Evolutionary conservation across 2,329 filamentous ascomycete species (phyloP).

Genomic region (Verticillium alfalfae): DNA sequence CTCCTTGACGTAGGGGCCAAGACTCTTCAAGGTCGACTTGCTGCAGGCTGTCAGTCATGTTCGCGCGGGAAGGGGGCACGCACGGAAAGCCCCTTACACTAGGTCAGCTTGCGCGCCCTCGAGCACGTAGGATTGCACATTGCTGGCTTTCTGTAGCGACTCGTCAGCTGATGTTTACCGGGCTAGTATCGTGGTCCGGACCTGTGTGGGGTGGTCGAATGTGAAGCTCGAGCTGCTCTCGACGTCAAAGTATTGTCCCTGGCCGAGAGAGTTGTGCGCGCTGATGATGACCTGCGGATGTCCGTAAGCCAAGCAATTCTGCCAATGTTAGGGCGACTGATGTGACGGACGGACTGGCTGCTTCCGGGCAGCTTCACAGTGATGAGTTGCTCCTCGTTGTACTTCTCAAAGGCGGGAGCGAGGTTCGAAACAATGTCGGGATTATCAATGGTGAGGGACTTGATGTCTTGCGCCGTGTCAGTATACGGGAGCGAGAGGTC

Average conservation of each 20-base stretch:
- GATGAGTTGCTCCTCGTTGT: slow-evolving; percentile 92
- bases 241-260: slow-evolving; percentile 82
- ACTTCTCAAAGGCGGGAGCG: slow-evolving; percentile 80
- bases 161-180: slow-evolving; percentile 7
- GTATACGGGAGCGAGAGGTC: slow-evolving; percentile 2
- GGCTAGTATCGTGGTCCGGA: slow-evolving; percentile 22
- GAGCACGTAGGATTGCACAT: slow-evolving; percentile 70
- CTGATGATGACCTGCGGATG: slow-evolving; percentile 69
- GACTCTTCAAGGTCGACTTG: slow-evolving; percentile 75
- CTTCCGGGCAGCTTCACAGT: slow-evolving; percentile 86
- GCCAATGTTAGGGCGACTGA: background rate
- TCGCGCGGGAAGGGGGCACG: background rate
- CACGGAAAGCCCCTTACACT: slow-evolving; percentile 53
- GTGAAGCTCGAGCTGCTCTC: slow-evolving; percentile 83
- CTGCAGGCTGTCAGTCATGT: slow-evolving; percentile 35
- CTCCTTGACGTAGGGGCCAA: slow-evolving; percentile 73
- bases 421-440: slow-evolving; percentile 66
- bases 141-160: slow-evolving; percentile 67
- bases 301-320: background rate
- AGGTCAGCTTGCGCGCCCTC: slow-evolving; percentile 74
- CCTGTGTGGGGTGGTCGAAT: slow-evolving; percentile 80
- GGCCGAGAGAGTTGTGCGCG: slow-evolving; percentile 75
- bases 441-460: slow-evolving; percentile 69
- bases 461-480: slow-evolving; percentile 64
- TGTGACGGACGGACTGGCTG: slow-evolving; percentile 49